A percentile compares a stretch with the other conserved stretches of the same genome.
Conservation (phyloP, 1,139 yeast species). For the Geotrichum australiense region DNA sequence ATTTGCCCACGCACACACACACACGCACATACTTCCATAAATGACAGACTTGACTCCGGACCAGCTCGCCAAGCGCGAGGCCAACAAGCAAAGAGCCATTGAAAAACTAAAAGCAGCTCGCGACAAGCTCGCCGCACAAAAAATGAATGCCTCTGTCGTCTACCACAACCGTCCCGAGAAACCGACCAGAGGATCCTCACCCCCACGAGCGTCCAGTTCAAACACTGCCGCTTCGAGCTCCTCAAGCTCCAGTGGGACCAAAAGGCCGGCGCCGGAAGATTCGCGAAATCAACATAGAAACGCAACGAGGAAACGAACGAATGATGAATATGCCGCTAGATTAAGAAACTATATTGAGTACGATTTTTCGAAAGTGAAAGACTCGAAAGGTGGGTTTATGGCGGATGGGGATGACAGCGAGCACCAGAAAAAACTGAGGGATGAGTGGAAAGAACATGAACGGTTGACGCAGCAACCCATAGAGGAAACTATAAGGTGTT, state of each 20-base stretch:
- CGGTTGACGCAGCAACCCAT: slow-evolving; percentile 18
- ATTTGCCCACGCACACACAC: too few species aligned
- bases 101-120: slow-evolving; percentile 49
- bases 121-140: slow-evolving; percentile 23
- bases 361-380: slow-evolving; percentile 80
- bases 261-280: too few species aligned
- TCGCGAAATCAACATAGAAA: slow-evolving; percentile 15
- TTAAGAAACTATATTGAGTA: slow-evolving; percentile 69
- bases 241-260: slow-evolving; percentile 6
- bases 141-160: slow-evolving; percentile 8
- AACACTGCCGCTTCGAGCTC: background rate
- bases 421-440: slow-evolving; percentile 45
- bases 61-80: slow-evolving; percentile 33
- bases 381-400: slow-evolving; percentile 81
- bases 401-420: slow-evolving; percentile 40
- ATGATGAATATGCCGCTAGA: slow-evolving; percentile 7
- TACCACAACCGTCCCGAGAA: slow-evolving; percentile 7
- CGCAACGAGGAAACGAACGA: slow-evolving; percentile 6
- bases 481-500: slow-evolving; percentile 51
- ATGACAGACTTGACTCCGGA: slow-evolving; percentile 13
- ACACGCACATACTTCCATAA: too few species aligned
- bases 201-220: slow-evolving; percentile 1
- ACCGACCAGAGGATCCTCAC: background rate
- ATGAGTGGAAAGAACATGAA: slow-evolving; percentile 73
- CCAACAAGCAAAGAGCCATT: slow-evolving; percentile 52